Evolutionary conservation across 331 rosid species (phyloP).

Genomic region (Quercus lobata): DNA sequence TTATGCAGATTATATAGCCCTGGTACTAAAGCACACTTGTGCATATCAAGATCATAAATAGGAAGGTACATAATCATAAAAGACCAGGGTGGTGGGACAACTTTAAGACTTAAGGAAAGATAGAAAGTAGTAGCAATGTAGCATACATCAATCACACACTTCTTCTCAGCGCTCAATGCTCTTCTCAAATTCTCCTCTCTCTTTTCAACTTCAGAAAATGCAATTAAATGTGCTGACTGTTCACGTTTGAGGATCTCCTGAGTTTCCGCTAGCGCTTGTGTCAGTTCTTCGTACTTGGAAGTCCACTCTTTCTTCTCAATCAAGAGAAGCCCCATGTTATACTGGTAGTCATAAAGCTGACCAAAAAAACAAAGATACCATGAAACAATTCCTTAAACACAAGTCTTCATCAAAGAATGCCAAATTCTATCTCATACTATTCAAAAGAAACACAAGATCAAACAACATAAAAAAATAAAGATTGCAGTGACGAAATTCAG

Average conservation of each 20-base stretch:
- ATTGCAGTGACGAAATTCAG: not conserved
- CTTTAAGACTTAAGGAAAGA: slow-evolving; percentile 1
- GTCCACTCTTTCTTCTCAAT: slow-evolving; percentile 80
- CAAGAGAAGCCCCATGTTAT: slow-evolving; percentile 90
- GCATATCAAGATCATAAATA: not conserved
- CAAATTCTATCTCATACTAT: not conserved
- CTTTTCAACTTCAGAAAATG: slow-evolving; percentile 63
- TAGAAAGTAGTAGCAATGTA: slow-evolving; percentile 25
- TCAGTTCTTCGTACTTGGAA: slow-evolving; percentile 50
- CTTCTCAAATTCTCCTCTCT: slow-evolving; percentile 69
- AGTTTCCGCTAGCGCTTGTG: slow-evolving; percentile 63
- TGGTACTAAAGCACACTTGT: not conserved
- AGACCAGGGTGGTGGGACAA: not conserved
- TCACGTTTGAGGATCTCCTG: slow-evolving; percentile 84
- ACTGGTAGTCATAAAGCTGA: slow-evolving; percentile 86
- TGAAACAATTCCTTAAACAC: not conserved
- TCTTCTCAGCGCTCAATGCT: slow-evolving; percentile 63
- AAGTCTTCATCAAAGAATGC: not conserved
- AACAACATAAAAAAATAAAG: not conserved
- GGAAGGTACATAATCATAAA: not conserved
- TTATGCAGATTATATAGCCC: not conserved
- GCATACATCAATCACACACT: slow-evolving; percentile 64
- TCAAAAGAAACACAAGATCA: not conserved
- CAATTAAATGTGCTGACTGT: slow-evolving; percentile 68
- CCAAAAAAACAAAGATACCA: slow-evolving; percentile 5